Conservation (phyloP, 2,329 filamentous ascomycete species). For the Alternaria sp. region DNA sequence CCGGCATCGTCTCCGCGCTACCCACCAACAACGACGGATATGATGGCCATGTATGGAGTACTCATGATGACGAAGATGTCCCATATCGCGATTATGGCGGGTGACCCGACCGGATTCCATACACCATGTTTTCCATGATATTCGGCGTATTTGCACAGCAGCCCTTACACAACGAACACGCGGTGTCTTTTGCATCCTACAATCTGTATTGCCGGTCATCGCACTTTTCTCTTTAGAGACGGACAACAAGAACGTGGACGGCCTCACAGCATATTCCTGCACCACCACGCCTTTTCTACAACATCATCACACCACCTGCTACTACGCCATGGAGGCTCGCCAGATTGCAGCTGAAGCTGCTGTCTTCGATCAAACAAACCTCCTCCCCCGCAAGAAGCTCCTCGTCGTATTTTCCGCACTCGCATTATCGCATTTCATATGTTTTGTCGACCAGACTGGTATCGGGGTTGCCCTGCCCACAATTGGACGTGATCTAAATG, state of each 20-base stretch:
- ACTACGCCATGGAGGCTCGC: constrained; percentile 6
- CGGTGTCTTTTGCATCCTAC: not conserved
- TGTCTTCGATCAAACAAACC: constrained; percentile 60
- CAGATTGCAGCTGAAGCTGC: constrained; percentile 26
- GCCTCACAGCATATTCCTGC: not conserved
- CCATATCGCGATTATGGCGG: not conserved
- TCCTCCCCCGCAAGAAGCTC: constrained; percentile 62
- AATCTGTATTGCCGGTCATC: not conserved
- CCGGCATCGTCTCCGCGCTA: not conserved
- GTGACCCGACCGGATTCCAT: not conserved
- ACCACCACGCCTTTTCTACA: not conserved
- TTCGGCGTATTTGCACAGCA: not conserved
- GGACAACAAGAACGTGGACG: not conserved
- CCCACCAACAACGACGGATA: not conserved
- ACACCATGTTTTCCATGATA: not conserved
- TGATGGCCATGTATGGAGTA: not conserved
- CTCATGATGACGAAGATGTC: not conserved
- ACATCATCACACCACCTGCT: not conserved
- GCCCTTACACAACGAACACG: not conserved
- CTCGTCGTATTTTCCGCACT: constrained; percentile 63
- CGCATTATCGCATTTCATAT: constrained; percentile 63
- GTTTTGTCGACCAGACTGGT: constrained; percentile 67
- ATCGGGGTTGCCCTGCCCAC: constrained; percentile 56
- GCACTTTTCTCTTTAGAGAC: not conserved
- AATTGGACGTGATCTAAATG: constrained; percentile 50